phyloP scores from a whole-genome alignment of 306 rosid species.

The Vigna nakashimae region DNA sequence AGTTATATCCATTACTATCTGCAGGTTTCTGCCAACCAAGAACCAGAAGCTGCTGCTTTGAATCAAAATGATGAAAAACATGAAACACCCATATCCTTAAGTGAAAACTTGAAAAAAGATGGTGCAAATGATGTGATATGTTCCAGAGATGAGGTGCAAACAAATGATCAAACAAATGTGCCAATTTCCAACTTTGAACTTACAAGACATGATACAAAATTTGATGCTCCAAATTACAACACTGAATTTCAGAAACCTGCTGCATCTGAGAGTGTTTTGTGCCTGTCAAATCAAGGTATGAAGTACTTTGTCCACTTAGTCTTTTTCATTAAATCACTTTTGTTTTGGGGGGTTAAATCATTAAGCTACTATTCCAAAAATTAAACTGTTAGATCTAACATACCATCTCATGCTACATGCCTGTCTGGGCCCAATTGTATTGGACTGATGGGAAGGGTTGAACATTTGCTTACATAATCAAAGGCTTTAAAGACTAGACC shows the following conservation, averaged over 20 bases:
- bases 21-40: slow-evolving; percentile 62
- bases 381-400: slow-evolving; percentile 13
- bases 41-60: slow-evolving; percentile 53
- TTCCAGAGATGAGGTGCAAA: slow-evolving; percentile 40
- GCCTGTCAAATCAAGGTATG: slow-evolving; percentile 71
- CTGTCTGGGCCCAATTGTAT: background rate
- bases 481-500: background rate
- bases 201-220: slow-evolving; percentile 43
- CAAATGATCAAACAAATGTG: slow-evolving; percentile 44
- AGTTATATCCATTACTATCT: slow-evolving; percentile 23
- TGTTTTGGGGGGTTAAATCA: slow-evolving; percentile 18
- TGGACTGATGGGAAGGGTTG: background rate
- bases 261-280: slow-evolving; percentile 47
- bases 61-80: slow-evolving; percentile 47
- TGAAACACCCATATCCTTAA: slow-evolving; percentile 42
- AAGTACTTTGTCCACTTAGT: slow-evolving; percentile 11
- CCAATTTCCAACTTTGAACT: slow-evolving; percentile 47
- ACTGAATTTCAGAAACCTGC: slow-evolving; percentile 45
- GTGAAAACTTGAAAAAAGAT: slow-evolving; percentile 47
- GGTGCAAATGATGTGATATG: slow-evolving; percentile 45
- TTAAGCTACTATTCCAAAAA: background rate
- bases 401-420: background rate
- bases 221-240: slow-evolving; percentile 49
- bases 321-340: slow-evolving; percentile 3
- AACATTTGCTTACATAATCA: background rate